These are phyloP conservation scores for Naganishia albida DNA, from an alignment of 1,284 basidiomycete genomes.

Conservation along the genomic window DNA sequence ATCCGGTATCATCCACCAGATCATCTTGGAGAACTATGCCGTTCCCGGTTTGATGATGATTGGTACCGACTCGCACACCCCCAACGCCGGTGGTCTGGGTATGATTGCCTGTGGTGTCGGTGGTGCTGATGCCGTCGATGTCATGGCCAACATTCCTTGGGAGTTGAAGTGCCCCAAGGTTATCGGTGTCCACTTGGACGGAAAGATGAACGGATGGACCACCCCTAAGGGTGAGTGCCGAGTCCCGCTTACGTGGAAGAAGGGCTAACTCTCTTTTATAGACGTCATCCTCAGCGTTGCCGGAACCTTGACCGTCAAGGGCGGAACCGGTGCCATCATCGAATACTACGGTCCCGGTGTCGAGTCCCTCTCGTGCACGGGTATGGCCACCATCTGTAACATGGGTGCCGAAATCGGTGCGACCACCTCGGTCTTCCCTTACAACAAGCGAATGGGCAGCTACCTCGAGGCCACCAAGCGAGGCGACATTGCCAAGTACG, in stretches of 20 bases:
- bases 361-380: constrained; percentile 93
- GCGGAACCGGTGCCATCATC: constrained; percentile 94
- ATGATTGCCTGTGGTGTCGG: constrained; percentile 99
- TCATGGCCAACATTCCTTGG: constrained; percentile 97
- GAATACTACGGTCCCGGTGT: constrained; percentile 94
- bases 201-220: constrained; percentile 95
- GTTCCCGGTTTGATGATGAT: constrained; percentile 99
- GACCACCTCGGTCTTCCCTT: constrained; percentile 98
- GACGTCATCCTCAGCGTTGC: constrained; percentile 97
- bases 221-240: constrained; percentile 79
- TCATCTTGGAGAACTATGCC: constrained; percentile 98
- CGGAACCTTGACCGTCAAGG: constrained; percentile 96
- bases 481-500: constrained; percentile 83
- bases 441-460: constrained; percentile 89
- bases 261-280: constrained; percentile 44
- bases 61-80: constrained; percentile 98
- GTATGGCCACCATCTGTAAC: constrained; percentile 98
- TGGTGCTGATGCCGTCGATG: constrained; percentile 98
- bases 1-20: constrained; percentile 97
- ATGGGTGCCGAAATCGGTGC: constrained; percentile 99
- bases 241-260: neutral
- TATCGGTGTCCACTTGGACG: constrained; percentile 95
- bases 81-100: constrained; percentile 97
- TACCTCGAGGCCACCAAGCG: constrained; percentile 95
- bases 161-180: constrained; percentile 99